phyloP scores from a whole-genome alignment of 2,329 filamentous ascomycete genomes.

The Metarhizium sp. region DNA sequence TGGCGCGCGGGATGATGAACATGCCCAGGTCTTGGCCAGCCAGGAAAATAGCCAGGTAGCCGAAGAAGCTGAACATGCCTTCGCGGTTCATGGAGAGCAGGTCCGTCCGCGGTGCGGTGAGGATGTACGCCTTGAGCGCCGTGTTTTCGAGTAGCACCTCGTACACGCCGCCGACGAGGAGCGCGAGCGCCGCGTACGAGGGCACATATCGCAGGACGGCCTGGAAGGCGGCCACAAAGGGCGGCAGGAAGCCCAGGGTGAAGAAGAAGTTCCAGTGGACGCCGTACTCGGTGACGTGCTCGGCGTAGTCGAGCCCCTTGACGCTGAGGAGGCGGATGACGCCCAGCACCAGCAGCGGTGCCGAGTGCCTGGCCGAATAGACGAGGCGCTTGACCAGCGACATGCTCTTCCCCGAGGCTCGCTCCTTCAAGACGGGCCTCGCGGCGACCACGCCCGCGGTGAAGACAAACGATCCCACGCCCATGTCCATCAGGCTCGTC shows the following conservation, averaged over 20 bases:
- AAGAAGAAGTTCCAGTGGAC: conserved; percentile 99
- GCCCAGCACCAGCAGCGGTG: conserved; percentile 75
- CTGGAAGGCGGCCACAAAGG: conserved; percentile 79
- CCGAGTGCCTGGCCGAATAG: conserved; percentile 64
- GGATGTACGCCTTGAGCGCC: conserved; percentile 69
- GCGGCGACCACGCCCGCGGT: conserved; percentile 86
- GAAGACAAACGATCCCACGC: conserved; percentile 96
- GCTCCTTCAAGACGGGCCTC: conserved; percentile 65
- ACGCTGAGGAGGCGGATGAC: conserved; percentile 76
- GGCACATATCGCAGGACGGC: conserved; percentile 59
- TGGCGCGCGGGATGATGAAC: conserved; percentile 58
- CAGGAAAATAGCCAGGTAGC: conserved; percentile 92
- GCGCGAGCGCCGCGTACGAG: conserved; percentile 66
- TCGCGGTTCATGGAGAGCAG: conserved; percentile 86
- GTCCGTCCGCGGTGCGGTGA: conserved; percentile 70
- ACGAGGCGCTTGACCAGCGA: conserved; percentile 50
- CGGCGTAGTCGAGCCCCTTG: conserved; percentile 90
- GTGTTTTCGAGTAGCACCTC: conserved; percentile 70
- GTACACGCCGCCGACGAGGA: conserved; percentile 61
- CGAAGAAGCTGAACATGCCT: conserved; percentile 88
- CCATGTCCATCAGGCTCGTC: conserved; percentile 96
- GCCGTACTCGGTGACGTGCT: conserved; percentile 95
- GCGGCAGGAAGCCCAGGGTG: conserved; percentile 79
- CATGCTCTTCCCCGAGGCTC: conserved; percentile 37
- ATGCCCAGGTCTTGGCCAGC: conserved; percentile 78